phyloP scores from a whole-genome alignment of 2,329 filamentous ascomycete species.

The Emmonsiellopsis sp. region DNA sequence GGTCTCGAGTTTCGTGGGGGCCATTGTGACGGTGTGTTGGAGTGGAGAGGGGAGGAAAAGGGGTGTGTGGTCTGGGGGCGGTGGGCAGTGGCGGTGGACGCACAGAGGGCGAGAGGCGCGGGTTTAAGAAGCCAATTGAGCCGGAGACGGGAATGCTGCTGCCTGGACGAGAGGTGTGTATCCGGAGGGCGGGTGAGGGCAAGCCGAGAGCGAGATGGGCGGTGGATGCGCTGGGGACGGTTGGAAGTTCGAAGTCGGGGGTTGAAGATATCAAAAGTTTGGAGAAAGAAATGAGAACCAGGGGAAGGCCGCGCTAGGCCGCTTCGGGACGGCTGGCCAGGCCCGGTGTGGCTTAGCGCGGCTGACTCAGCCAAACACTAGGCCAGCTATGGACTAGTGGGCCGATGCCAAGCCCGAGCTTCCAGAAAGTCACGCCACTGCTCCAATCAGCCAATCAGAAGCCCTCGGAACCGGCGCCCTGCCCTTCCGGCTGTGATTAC shows the following conservation, averaged over 20 bases:
- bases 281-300: too few species aligned
- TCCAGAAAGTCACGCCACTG: neutral
- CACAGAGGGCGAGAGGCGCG: neutral
- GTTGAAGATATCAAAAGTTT: too few species aligned
- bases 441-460: neutral
- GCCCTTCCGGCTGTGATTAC: neutral
- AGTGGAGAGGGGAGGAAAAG: slow-evolving; percentile 8
- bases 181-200: slow-evolving; percentile 6
- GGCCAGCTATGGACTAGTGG: neutral
- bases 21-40: slow-evolving; percentile 29
- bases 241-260: too few species aligned
- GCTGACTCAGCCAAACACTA: neutral
- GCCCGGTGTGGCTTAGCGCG: too few species aligned
- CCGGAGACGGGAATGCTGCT: neutral
- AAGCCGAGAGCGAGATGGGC: slow-evolving; percentile 6
- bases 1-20: slow-evolving; percentile 56
- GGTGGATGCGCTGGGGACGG: too few species aligned
- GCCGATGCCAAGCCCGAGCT: neutral
- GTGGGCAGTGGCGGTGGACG: neutral
- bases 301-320: too few species aligned
- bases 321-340: too few species aligned
- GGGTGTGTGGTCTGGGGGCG: neutral
- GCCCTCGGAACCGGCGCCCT: neutral
- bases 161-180: neutral
- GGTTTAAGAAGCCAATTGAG: neutral